Evolutionary conservation across 129 eudicot species (phyloP), one percentile per base, ranked within the genome.

Genomic region (Saposhnikovia divaricata): DNA sequence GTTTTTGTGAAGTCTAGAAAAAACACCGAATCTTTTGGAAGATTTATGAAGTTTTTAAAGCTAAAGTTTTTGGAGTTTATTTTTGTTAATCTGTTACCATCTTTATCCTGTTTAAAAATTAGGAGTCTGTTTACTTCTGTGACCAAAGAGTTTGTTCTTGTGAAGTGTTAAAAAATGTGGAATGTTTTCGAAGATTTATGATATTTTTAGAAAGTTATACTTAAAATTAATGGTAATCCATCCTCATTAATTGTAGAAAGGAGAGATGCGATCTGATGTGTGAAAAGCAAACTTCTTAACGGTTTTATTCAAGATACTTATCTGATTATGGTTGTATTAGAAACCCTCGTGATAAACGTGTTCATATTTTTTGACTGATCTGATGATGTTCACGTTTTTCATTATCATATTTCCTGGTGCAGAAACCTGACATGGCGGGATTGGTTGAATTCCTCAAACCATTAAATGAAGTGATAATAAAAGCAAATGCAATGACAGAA

Each of bases 381-480:
- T 28, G 44, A 55, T 74, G 86, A 78, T 74, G 81, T 78, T 47
- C 46, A 3, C 77, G 34, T 81, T 75, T 21, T 38, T 38, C 6
- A n/a, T 39, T 3, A n/a, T n/a, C 69, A 25, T 25, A 61, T 23
- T 61, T 37, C 69, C 19, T 9, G 44, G 55, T 84, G 87, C 93
- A 95, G 97, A 95, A 95, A 87, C 98, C 99, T 68, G 96, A 92
- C 77, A 86, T 78, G 85, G 86, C 61, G 34, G 96, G 98, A 61
- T 77, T 95, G 87, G 86, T 74, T 70, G 93, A 92, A 81, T 92
- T 95, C 84, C 89, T 95, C 42, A 87, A 80, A 85, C 99, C 99
- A 6, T 79, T 95, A 78, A 87, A 92, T 82, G 99, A 95, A 73
- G 91, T 83, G 75, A 86, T 95, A 46, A 68, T 73, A 5, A 88